Percentiles rank a stretch among this genome's conserved stretches.
These are phyloP conservation scores for Mucor velutinosus DNA, from an alignment of 371 early-diverging fungal species.

Conservation along the genomic window DNA sequence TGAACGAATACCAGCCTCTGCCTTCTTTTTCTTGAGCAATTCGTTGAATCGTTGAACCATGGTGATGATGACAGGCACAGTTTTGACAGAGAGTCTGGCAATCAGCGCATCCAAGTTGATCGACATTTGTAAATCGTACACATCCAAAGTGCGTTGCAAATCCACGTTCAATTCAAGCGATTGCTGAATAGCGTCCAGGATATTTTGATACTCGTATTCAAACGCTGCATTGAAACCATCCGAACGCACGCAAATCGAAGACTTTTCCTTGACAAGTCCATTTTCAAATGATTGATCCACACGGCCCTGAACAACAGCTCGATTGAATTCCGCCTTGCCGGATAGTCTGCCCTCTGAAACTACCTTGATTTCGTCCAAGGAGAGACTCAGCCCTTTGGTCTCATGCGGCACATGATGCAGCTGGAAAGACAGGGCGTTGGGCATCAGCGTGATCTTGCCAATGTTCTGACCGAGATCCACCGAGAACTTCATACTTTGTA, in stretches of 20 bases:
- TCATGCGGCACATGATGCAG: conserved; percentile 51
- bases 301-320: conserved; percentile 24
- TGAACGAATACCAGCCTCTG: conserved; percentile 35
- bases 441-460: conserved; percentile 60
- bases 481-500: conserved; percentile 56
- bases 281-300: conserved; percentile 3
- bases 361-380: conserved; percentile 47
- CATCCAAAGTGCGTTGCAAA: conserved; percentile 16
- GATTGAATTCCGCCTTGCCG: conserved; percentile 50
- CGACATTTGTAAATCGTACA: conserved; percentile 14
- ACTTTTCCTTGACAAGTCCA: neutral
- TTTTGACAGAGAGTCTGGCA: conserved; percentile 58
- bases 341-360: conserved; percentile 61
- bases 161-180: conserved; percentile 37
- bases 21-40: conserved; percentile 62
- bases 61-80: conserved; percentile 66
- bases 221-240: conserved; percentile 52
- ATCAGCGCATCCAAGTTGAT: conserved; percentile 29
- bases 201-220: conserved; percentile 74
- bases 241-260: conserved; percentile 23
- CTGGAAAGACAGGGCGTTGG: conserved; percentile 50
- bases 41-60: conserved; percentile 55
- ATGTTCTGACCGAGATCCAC: conserved; percentile 80
- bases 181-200: conserved; percentile 50
- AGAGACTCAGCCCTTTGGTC: conserved; percentile 43